These are phyloP conservation scores for Pneumocystis oryctolagi DNA, from an alignment of 1,139 yeast genomes.

Conservation along the genomic window DNA sequence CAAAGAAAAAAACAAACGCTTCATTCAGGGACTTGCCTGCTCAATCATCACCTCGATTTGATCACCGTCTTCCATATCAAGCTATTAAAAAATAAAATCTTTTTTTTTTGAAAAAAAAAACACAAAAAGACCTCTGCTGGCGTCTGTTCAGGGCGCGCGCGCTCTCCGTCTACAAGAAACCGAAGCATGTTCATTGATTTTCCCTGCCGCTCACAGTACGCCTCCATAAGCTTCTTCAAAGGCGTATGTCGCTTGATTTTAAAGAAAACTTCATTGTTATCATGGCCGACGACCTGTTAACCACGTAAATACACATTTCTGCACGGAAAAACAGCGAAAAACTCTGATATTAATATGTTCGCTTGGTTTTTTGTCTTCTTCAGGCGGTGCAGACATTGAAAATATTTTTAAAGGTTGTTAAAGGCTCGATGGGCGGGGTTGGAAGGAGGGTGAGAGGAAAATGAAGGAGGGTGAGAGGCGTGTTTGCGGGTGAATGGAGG, in stretches of 20 bases:
- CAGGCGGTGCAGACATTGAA: not conserved
- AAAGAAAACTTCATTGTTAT: constrained; percentile 71
- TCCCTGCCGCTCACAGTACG: constrained; percentile 95
- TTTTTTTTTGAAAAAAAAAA: not conserved
- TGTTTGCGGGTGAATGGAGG: too few relatives aligned
- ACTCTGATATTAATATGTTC: not conserved
- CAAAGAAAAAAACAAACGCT: too few relatives aligned
- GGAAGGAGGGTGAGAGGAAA: too few relatives aligned
- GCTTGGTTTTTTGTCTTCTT: not conserved
- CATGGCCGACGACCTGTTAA: not conserved
- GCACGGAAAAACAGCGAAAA: too few relatives aligned
- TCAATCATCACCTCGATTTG: constrained; percentile 96
- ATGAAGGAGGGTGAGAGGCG: too few relatives aligned
- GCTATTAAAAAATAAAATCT: not conserved
- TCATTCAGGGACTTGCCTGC: constrained; percentile 36
- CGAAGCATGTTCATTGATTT: constrained; percentile 69
- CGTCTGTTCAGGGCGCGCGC: constrained; percentile 75
- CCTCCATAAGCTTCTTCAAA: constrained; percentile 88
- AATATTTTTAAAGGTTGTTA: too few relatives aligned
- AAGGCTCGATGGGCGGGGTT: too few relatives aligned
- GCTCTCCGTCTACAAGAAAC: constrained; percentile 84
- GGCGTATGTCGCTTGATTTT: constrained; percentile 89
- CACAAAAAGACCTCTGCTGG: constrained; percentile 47
- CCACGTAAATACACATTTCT: too few relatives aligned
- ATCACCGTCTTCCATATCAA: constrained; percentile 90